A percentile compares a stretch with the other conserved stretches of the same genome.
Evolutionary conservation across 139 green algal genomes (phyloP).

Genomic region (Marvania coccoides): DNA sequence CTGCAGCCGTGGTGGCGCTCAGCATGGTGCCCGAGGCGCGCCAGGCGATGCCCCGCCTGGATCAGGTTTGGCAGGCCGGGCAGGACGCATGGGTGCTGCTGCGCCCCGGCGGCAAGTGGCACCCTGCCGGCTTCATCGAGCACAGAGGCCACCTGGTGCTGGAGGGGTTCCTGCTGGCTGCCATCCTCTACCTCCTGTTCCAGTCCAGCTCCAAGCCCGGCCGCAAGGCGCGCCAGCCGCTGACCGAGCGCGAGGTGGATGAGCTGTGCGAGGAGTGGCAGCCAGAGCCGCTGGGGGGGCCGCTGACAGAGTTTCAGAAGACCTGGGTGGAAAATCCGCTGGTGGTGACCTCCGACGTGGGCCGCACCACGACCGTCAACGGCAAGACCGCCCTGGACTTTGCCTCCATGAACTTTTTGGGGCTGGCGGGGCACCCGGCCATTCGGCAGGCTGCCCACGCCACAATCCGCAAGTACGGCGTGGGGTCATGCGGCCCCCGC

Average conservation of each 20-base stretch:
- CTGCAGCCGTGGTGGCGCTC: not conserved
- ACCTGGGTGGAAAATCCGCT: slow-evolving; percentile 1
- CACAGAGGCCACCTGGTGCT: slow-evolving; percentile 71
- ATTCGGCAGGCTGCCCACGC: slow-evolving; percentile 21
- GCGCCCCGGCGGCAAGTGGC: slow-evolving; percentile 59
- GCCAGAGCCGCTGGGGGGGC: slow-evolving; percentile 66
- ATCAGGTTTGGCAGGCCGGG: not conserved
- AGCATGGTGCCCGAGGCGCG: not conserved
- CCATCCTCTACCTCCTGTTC: slow-evolving; percentile 71
- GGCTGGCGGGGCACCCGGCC: slow-evolving; percentile 43
- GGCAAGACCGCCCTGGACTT: slow-evolving; percentile 69
- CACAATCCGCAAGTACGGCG: slow-evolving; percentile 87
- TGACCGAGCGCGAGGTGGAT: slow-evolving; percentile 84
- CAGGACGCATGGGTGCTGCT: slow-evolving; percentile 63
- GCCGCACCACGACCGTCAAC: slow-evolving; percentile 28
- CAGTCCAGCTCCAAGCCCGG: slow-evolving; percentile 50
- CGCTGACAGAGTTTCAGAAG: slow-evolving; percentile 19
- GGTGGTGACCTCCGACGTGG: not conserved
- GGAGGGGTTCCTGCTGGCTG: slow-evolving; percentile 61
- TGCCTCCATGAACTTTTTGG: slow-evolving; percentile 78
- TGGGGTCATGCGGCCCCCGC: slow-evolving; percentile 90
- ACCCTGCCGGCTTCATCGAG: slow-evolving; percentile 72
- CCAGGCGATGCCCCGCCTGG: not conserved
- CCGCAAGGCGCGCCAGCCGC: slow-evolving; percentile 29
- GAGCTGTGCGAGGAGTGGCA: slow-evolving; percentile 80